Evolutionary conservation across 352 stramenopile species (phyloP).

Genomic region (Phytophthora quininea): DNA sequence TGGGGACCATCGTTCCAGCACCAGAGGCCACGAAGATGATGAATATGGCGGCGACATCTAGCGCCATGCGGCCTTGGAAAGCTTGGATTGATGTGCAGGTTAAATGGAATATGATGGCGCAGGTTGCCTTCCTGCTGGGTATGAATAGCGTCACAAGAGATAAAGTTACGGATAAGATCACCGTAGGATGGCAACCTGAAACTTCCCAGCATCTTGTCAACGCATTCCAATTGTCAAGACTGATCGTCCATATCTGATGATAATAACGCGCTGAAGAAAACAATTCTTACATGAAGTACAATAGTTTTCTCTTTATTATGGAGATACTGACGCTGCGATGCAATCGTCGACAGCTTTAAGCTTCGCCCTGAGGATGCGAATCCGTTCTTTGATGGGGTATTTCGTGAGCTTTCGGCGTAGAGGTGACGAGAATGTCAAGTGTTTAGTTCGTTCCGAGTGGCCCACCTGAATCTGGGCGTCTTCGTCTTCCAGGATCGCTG

Average conservation of each 20-base stretch:
- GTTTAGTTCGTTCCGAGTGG: constrained; percentile 24
- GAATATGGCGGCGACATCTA: constrained; percentile 52
- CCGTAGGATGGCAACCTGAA: no score
- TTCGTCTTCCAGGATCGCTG: constrained; percentile 46
- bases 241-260: no score
- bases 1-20: constrained; percentile 38
- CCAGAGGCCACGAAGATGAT: constrained; percentile 49
- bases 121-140: no score
- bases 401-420: constrained; percentile 51
- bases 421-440: constrained; percentile 65
- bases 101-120: no score
- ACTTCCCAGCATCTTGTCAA: no score
- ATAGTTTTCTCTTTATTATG: no score
- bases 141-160: no score
- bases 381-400: constrained; percentile 49
- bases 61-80: constrained; percentile 8
- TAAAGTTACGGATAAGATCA: no score
- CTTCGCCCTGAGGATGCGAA: constrained; percentile 37
- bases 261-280: not conserved
- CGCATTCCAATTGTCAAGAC: no score
- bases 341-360: constrained; percentile 52
- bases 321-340: constrained; percentile 20
- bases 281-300: not conserved
- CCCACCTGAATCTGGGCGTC: constrained; percentile 12
- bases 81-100: constrained; percentile 22